A percentile compares a stretch with the other conserved stretches of the same genome.
Evolutionary conservation across 805 yeast genomes (phyloP).

Genomic region (Tetrapisispora fleetii): DNA sequence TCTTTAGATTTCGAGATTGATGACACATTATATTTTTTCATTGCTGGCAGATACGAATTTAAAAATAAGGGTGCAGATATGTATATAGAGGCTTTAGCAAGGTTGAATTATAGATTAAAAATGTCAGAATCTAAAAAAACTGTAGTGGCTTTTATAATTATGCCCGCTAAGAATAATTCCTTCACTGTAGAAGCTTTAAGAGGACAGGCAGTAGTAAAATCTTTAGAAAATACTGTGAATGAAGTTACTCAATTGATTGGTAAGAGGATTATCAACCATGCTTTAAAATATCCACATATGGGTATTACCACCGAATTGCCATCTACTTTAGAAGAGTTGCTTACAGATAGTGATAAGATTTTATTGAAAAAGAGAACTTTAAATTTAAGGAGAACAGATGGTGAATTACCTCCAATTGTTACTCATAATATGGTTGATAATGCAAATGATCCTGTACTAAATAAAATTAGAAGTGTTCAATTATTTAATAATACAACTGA

Average conservation of each 20-base stretch:
- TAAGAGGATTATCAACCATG: constrained; percentile 78
- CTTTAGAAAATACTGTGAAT: constrained; percentile 76
- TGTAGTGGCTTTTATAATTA: constrained; percentile 91
- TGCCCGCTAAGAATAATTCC: constrained; percentile 93
- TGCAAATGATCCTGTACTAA: constrained; percentile 79
- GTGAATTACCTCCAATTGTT: constrained; percentile 85
- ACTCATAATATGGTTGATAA: constrained; percentile 97
- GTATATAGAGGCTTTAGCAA: constrained; percentile 84
- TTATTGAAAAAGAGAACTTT: constrained; percentile 83
- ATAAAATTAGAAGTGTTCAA: constrained; percentile 84
- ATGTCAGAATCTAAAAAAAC: constrained; percentile 77
- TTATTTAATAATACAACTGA: constrained; percentile 84
- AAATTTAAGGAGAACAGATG: constrained; percentile 67
- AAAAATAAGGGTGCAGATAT: constrained; percentile 95
- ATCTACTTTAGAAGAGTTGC: constrained; percentile 64
- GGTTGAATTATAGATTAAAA: constrained; percentile 81
- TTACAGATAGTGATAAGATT: constrained; percentile 81
- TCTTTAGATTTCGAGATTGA: constrained; percentile 90
- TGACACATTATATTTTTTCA: constrained; percentile 88
- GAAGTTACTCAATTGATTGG: constrained; percentile 86
- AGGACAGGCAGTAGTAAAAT: constrained; percentile 93
- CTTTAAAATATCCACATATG: constrained; percentile 51
- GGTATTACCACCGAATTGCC: constrained; percentile 57
- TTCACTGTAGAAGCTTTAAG: constrained; percentile 91
- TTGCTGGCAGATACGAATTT: constrained; percentile 94